Conservation (phyloP, 2,329 filamentous ascomycete genomes). For the Epichloe uncinata region DNA sequence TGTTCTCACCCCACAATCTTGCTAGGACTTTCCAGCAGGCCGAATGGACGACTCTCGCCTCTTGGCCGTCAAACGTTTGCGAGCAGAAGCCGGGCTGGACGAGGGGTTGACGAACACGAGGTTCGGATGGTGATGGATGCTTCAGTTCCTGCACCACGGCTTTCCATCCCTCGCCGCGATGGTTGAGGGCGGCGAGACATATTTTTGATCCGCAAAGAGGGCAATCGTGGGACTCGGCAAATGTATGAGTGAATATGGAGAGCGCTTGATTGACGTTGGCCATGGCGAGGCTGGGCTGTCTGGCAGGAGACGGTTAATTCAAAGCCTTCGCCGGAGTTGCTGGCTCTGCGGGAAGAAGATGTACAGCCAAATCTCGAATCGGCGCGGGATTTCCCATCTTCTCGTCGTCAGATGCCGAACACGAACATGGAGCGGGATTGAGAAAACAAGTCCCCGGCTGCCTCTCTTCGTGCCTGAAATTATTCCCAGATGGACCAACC, state of each 20-base stretch:
- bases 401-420: too few relatives aligned
- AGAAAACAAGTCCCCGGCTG: too few relatives aligned
- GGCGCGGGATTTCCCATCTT: too few relatives aligned
- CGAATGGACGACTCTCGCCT: constrained; percentile 5
- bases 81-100: constrained; percentile 1
- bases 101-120: constrained; percentile 2
- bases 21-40: constrained; percentile 6
- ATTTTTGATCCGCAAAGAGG: constrained; percentile 5
- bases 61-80: background rate
- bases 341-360: too few relatives aligned
- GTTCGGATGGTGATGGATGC: background rate
- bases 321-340: too few relatives aligned
- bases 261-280: background rate
- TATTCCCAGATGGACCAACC: too few relatives aligned
- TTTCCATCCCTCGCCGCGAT: constrained; percentile 4
- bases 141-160: constrained; percentile 2
- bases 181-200: constrained; percentile 1
- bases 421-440: too few relatives aligned
- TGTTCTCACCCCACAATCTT: constrained; percentile 1
- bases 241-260: background rate
- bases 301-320: background rate
- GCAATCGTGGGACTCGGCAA: background rate
- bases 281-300: background rate
- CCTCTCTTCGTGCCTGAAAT: too few relatives aligned
- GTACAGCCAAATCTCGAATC: too few relatives aligned